phyloP scores from a whole-genome alignment of 2,329 filamentous ascomycete species.

The Fusarium nanum region DNA sequence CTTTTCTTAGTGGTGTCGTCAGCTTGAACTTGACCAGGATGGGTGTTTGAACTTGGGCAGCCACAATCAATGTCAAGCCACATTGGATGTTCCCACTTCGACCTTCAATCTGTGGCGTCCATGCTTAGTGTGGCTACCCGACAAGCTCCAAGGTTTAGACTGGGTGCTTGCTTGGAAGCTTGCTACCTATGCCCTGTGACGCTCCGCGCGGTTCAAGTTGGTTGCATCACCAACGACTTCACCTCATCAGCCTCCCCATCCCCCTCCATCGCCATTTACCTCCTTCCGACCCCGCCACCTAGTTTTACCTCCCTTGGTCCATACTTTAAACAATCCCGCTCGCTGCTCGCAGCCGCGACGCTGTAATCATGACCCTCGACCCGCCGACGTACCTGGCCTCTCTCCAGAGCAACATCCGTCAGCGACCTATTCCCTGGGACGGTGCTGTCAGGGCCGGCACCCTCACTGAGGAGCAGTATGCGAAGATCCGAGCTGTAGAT shows the following conservation, averaged over 20 bases:
- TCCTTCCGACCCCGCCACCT: constrained; percentile 14
- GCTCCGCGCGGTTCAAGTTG: constrained; percentile 42
- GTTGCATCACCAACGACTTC: constrained; percentile 49
- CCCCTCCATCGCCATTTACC: constrained; percentile 13
- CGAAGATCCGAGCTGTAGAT: constrained; percentile 95
- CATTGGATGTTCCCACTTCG: not conserved
- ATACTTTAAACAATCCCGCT: constrained; percentile 26
- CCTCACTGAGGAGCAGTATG: constrained; percentile 92
- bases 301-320: constrained; percentile 8
- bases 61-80: not conserved
- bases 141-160: constrained; percentile 24
- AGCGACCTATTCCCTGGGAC: constrained; percentile 96
- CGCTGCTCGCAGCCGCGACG: constrained; percentile 46
- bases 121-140: constrained; percentile 31
- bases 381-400: constrained; percentile 86
- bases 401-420: constrained; percentile 96
- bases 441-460: constrained; percentile 93
- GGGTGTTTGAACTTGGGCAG: not conserved
- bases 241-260: constrained; percentile 40
- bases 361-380: constrained; percentile 82
- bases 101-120: constrained; percentile 29
- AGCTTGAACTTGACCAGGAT: constrained; percentile 1
- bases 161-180: constrained; percentile 32
- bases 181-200: constrained; percentile 37
- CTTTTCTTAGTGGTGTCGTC: constrained; percentile 12